Evolutionary conservation across 2,329 filamentous ascomycete genomes (phyloP).

Genomic region (Fusarium buharicum): DNA sequence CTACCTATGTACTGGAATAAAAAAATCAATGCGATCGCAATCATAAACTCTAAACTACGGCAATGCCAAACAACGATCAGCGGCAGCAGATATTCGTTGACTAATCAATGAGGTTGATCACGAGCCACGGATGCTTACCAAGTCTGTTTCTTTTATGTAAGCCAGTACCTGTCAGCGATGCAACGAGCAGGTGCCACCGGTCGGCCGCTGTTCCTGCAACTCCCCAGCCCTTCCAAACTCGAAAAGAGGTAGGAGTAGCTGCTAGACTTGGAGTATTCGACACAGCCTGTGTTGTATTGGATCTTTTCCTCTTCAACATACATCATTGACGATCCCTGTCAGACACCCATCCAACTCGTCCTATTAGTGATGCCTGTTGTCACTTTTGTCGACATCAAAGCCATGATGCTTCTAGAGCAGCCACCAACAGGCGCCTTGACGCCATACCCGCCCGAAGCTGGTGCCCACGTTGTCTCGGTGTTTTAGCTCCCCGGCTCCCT

Average conservation of each 20-base stretch:
- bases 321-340: conserved; percentile 10
- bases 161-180: conserved; percentile 28
- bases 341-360: conserved; percentile 1
- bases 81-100: too few species aligned
- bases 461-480: conserved; percentile 10
- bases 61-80: too few species aligned
- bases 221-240: neutral
- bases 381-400: conserved; percentile 23
- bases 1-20: too few species aligned
- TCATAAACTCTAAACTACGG: too few species aligned
- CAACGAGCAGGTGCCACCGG: conserved; percentile 10
- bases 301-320: conserved; percentile 2
- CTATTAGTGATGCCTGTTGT: conserved; percentile 14
- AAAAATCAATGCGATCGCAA: too few species aligned
- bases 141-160: neutral
- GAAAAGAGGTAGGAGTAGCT: neutral
- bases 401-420: conserved; percentile 33
- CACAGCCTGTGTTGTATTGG: conserved; percentile 28
- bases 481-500: conserved; percentile 5
- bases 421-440: conserved; percentile 45
- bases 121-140: conserved; percentile 1
- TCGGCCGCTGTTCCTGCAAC: conserved; percentile 28
- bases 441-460: conserved; percentile 39
- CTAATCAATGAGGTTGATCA: neutral
- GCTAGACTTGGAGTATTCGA: neutral